These are phyloP conservation scores for Torrubiellomyces zombiae DNA, from an alignment of 2,329 filamentous ascomycete species.

Conservation along the genomic window DNA sequence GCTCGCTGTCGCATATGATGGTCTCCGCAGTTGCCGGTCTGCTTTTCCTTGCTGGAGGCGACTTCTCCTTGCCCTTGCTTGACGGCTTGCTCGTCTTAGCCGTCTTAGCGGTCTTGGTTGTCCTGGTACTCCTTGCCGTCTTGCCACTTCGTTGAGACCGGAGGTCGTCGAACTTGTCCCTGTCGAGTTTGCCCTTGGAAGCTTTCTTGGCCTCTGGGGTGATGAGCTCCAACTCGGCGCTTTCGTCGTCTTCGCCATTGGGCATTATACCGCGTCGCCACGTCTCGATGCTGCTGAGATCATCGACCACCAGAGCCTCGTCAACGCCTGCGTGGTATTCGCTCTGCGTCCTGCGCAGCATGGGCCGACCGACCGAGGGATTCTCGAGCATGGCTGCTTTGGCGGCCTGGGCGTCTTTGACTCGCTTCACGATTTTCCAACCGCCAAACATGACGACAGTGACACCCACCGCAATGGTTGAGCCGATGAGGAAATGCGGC, in stretches of 20 bases:
- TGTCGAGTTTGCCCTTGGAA: slow-evolving; percentile 16
- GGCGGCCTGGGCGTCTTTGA: slow-evolving; percentile 29
- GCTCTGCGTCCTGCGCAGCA: slow-evolving; percentile 11
- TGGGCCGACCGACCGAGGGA: slow-evolving; percentile 10
- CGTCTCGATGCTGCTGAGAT: slow-evolving; percentile 39
- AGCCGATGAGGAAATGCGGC: slow-evolving; percentile 88
- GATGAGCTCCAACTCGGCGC: slow-evolving; percentile 38
- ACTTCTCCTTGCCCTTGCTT: slow-evolving; percentile 8
- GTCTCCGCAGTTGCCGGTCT: slow-evolving; percentile 7
- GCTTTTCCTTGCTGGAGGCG: slow-evolving; percentile 2
- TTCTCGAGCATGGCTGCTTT: slow-evolving; percentile 13
- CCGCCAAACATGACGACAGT: slow-evolving; percentile 92
- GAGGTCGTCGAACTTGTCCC: slow-evolving; percentile 23
- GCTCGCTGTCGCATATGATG: slow-evolving; percentile 16
- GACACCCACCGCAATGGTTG: slow-evolving; percentile 76
- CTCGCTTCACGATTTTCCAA: slow-evolving; percentile 91
- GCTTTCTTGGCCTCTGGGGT: slow-evolving; percentile 36
- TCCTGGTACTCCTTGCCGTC: slow-evolving; percentile 12
- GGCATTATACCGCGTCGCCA: slow-evolving; percentile 41
- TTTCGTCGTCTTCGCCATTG: slow-evolving; percentile 24
- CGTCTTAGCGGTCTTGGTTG: slow-evolving; percentile 12
- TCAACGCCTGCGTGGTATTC: slow-evolving; percentile 23
- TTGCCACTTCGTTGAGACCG: slow-evolving; percentile 17
- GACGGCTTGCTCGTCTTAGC: slow-evolving; percentile 10
- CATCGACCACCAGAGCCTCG: slow-evolving; percentile 40